Percentiles rank a stretch among this genome's conserved stretches.
These are phyloP conservation scores for Phaffia tasmanica DNA, from an alignment of 768 basidiomycete species.

Conservation along the genomic window DNA sequence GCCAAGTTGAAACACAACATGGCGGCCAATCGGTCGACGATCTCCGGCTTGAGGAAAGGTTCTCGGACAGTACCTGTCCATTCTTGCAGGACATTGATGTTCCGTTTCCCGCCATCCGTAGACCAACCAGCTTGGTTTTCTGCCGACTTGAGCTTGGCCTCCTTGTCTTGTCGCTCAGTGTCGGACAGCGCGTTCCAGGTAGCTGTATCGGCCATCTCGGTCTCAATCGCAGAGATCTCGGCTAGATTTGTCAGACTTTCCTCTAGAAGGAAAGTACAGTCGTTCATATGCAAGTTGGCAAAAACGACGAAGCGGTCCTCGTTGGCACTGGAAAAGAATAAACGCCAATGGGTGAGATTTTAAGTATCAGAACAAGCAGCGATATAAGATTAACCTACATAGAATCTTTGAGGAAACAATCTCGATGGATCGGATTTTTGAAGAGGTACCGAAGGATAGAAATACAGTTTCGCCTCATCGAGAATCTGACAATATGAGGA, in stretches of 20 bases:
- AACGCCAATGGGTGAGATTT: not conserved
- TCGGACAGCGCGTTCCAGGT: slow-evolving; percentile 57
- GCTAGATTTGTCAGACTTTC: slow-evolving; percentile 81
- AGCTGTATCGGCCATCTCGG: slow-evolving; percentile 64
- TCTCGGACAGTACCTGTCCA: slow-evolving; percentile 84
- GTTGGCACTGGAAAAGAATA: slow-evolving; percentile 45
- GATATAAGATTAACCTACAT: slow-evolving; percentile 44
- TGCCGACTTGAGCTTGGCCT: slow-evolving; percentile 60
- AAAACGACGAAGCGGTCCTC: slow-evolving; percentile 91
- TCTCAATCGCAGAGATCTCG: slow-evolving; percentile 76
- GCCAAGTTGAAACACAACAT: slow-evolving; percentile 93
- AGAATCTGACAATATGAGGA: slow-evolving; percentile 1
- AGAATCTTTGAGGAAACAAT: slow-evolving; percentile 70
- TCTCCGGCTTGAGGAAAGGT: slow-evolving; percentile 93
- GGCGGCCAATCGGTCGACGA: slow-evolving; percentile 85
- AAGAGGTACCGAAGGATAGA: slow-evolving; percentile 50
- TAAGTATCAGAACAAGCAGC: not conserved
- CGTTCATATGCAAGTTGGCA: slow-evolving; percentile 96
- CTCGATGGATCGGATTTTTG: slow-evolving; percentile 78
- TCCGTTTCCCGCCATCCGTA: slow-evolving; percentile 71
- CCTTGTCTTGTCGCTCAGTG: slow-evolving; percentile 73
- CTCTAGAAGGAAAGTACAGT: slow-evolving; percentile 95
- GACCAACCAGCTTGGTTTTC: slow-evolving; percentile 79
- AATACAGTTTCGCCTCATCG: slow-evolving; percentile 20
- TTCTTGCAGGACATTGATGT: slow-evolving; percentile 77